Percentiles rank a stretch among this genome's conserved stretches.
phyloP scores from a whole-genome alignment of 495 filamentous ascomycete species.

The Terfezia claveryi region DNA sequence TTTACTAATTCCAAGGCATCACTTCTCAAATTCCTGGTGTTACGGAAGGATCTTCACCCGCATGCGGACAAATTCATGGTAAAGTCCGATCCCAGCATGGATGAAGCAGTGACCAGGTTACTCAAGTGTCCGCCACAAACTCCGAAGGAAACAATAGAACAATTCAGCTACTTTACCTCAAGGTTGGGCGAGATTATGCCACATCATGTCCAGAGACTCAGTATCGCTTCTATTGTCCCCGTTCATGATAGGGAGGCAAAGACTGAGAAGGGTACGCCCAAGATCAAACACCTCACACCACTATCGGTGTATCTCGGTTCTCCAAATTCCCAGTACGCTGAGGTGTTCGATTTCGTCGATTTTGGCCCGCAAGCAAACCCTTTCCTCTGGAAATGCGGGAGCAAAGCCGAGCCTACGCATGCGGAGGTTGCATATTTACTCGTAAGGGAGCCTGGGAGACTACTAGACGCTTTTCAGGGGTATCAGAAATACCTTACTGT shows the following conservation, averaged over 20 bases:
- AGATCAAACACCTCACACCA: constrained; percentile 35
- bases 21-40: constrained; percentile 56
- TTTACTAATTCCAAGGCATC: constrained; percentile 58
- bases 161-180: constrained; percentile 65
- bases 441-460: constrained; percentile 51
- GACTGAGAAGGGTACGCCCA: constrained; percentile 13
- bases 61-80: constrained; percentile 75
- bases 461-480: constrained; percentile 55
- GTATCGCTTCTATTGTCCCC: constrained; percentile 47
- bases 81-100: constrained; percentile 49
- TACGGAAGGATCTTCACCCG: constrained; percentile 45
- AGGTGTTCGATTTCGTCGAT: constrained; percentile 92
- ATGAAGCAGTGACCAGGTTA: constrained; percentile 46
- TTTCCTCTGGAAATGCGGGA: constrained; percentile 69
- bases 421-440: constrained; percentile 59
- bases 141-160: constrained; percentile 36
- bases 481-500: constrained; percentile 69
- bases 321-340: constrained; percentile 47
- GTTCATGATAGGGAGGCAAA: constrained; percentile 21
- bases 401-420: constrained; percentile 73
- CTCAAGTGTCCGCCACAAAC: constrained; percentile 45
- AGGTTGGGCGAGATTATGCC: constrained; percentile 47
- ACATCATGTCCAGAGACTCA: constrained; percentile 35
- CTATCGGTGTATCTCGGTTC: constrained; percentile 56
- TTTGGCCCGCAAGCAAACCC: constrained; percentile 71